Evolutionary conservation across 2,329 filamentous ascomycete genomes (phyloP).

Genomic region (Samsoniella hepiali): DNA sequence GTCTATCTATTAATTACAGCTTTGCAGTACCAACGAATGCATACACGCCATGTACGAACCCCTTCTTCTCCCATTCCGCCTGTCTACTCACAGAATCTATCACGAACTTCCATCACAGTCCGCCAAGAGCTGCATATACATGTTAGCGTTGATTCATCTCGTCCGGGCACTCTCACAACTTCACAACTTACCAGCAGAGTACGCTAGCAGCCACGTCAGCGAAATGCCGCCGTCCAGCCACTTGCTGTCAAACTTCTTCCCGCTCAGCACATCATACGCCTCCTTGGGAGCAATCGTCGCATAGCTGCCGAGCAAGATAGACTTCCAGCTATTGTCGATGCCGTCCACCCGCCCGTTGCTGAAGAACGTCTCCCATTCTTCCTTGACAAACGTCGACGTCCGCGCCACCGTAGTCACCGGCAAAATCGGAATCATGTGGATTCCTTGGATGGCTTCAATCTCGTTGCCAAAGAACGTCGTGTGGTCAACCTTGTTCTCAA

Average conservation of each 20-base stretch:
- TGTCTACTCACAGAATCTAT: background rate
- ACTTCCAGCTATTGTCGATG: slow-evolving; percentile 77
- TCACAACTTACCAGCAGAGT: slow-evolving; percentile 65
- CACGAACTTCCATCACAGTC: background rate
- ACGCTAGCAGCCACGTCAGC: slow-evolving; percentile 81
- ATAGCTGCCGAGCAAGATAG: slow-evolving; percentile 78
- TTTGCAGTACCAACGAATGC: background rate
- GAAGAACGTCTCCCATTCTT: slow-evolving; percentile 85
- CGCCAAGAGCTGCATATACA: slow-evolving; percentile 5
- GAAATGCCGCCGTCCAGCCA: slow-evolving; percentile 82
- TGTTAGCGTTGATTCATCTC: background rate
- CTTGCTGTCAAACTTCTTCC: slow-evolving; percentile 58
- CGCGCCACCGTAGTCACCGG: slow-evolving; percentile 67
- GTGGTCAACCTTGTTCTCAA: slow-evolving; percentile 95
- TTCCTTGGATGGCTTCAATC: slow-evolving; percentile 70
- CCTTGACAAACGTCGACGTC: slow-evolving; percentile 63
- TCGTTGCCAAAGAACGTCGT: slow-evolving; percentile 81
- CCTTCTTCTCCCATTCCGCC: no score
- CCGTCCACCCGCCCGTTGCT: slow-evolving; percentile 60
- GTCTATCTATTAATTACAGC: slow-evolving; percentile 7
- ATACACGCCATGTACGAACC: background rate
- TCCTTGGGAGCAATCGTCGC: slow-evolving; percentile 69
- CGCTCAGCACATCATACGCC: slow-evolving; percentile 73
- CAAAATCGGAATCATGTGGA: slow-evolving; percentile 78
- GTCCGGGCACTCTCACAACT: no score